Conservation (phyloP, 2,329 filamentous ascomycete genomes). For the Sclerotiophoma versabilis region DNA sequence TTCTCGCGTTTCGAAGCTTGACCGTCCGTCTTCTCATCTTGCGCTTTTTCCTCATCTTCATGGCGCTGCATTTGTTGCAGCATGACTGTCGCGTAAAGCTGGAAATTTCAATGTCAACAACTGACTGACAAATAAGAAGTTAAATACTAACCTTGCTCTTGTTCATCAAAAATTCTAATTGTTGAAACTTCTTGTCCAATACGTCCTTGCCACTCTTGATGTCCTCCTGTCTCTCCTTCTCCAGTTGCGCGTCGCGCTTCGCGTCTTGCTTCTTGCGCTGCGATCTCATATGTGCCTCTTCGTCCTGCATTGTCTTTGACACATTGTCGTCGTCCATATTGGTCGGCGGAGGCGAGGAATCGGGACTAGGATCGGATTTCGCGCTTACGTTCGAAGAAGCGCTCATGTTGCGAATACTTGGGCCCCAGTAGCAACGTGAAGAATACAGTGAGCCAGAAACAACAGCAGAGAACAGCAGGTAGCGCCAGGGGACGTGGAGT, state of each 20-base stretch:
- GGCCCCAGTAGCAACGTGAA: not conserved
- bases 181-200: constrained; percentile 60
- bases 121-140: not conserved
- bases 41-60: constrained; percentile 56
- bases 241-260: constrained; percentile 54
- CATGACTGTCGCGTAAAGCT: constrained; percentile 61
- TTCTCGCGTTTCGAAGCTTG: constrained; percentile 56
- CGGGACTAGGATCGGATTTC: constrained; percentile 41
- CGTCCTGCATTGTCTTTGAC: constrained; percentile 53
- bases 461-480: not conserved
- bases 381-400: constrained; percentile 32
- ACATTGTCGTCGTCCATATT: constrained; percentile 40
- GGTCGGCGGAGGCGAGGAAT: constrained; percentile 43
- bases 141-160: constrained; percentile 54
- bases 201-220: constrained; percentile 54
- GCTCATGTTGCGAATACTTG: constrained; percentile 23
- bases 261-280: constrained; percentile 54
- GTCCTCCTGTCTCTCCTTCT: constrained; percentile 55
- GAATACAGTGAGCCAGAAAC: not conserved
- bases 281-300: constrained; percentile 55
- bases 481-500: constrained; percentile 9
- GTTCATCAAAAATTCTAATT: constrained; percentile 59
- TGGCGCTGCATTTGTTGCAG: constrained; percentile 61
- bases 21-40: constrained; percentile 55
- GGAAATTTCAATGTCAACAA: constrained; percentile 10